phyloP scores from a whole-genome alignment of 208 protist genomes.

The Crithidia thermophila region DNA sequence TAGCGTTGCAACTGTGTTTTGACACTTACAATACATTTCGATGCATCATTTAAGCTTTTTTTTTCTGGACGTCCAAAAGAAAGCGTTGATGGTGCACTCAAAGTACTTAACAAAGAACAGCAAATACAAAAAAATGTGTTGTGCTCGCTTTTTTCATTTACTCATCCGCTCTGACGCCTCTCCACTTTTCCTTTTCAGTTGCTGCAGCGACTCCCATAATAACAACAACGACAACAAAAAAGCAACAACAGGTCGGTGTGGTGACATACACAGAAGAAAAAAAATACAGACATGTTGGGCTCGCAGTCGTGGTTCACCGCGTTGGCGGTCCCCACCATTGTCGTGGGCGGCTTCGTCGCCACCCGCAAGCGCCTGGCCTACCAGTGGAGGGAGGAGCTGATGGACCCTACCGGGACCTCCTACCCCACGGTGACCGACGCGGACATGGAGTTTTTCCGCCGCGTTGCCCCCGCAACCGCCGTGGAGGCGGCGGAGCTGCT shows the following conservation, averaged over 20 bases:
- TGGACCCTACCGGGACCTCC: constrained; percentile 55
- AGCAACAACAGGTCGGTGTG: no score
- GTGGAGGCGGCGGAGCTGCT: constrained; percentile 17
- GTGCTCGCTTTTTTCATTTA: background rate
- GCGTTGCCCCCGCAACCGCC: constrained; percentile 39
- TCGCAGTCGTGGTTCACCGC: constrained; percentile 75
- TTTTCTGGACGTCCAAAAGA: no score
- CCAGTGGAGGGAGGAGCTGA: constrained; percentile 87
- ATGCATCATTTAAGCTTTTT: no score
- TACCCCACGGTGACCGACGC: constrained; percentile 67
- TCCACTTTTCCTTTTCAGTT: background rate
- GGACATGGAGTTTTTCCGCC: constrained; percentile 71
- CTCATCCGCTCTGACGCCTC: background rate
- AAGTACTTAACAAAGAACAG: background rate
- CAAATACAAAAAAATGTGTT: background rate
- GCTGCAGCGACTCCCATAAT: background rate
- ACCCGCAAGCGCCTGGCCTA: constrained; percentile 82
- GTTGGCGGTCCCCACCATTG: constrained; percentile 55
- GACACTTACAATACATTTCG: no score
- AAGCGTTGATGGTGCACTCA: no score
- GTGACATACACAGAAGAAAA: no score
- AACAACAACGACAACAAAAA: no score
- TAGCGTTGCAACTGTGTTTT: no score
- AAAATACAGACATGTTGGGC: constrained; percentile 77
- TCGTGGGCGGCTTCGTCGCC: constrained; percentile 68